Evolutionary conservation across 78 protist species (phyloP).

Genomic region (Emiliania huxleyi): DNA sequence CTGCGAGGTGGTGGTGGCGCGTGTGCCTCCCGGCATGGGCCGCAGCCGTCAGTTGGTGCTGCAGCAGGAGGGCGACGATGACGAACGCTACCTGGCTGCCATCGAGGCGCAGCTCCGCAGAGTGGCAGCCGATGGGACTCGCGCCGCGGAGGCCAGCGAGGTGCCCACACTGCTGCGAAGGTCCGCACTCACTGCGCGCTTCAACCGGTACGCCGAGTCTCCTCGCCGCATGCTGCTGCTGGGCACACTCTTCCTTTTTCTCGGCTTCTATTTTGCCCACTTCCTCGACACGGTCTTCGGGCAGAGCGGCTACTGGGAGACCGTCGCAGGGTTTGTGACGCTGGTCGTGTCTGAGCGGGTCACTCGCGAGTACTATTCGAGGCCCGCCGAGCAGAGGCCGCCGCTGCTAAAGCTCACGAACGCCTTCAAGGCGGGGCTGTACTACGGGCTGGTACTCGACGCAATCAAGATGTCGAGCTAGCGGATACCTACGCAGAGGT

Average conservation of each 20-base stretch:
- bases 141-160: too few relatives aligned
- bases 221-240: neutral
- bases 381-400: neutral
- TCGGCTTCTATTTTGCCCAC: neutral
- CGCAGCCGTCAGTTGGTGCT: too few relatives aligned
- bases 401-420: neutral
- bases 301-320: neutral
- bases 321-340: neutral
- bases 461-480: neutral
- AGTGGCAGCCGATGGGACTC: too few relatives aligned
- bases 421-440: neutral
- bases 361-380: neutral
- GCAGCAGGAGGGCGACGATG: too few relatives aligned
- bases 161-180: too few relatives aligned
- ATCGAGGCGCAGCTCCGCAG: too few relatives aligned
- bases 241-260: neutral
- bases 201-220: neutral
- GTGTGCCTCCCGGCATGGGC: too few relatives aligned
- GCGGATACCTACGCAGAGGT: too few relatives aligned
- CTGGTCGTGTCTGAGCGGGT: neutral
- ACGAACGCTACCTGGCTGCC: too few relatives aligned
- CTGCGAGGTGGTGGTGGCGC: too few relatives aligned
- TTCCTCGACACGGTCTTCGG: neutral
- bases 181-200: too few relatives aligned
- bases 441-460: neutral